Base-by-base conservation (phyloP, 192 early-diverging fungal species). In the Podila minutissima region DNA sequence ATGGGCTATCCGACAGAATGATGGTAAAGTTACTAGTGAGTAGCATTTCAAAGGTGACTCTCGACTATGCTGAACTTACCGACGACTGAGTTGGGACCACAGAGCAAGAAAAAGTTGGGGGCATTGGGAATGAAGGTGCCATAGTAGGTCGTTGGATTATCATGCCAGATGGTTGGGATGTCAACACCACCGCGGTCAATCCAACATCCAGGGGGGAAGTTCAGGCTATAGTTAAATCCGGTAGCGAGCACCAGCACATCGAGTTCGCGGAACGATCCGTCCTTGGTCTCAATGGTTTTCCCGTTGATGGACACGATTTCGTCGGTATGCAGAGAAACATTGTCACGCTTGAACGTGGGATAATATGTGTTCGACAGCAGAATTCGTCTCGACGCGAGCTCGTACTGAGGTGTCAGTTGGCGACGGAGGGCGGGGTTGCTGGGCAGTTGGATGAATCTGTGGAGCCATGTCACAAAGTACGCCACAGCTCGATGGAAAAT, bases 231-330 rank as follows among this genome's bases (percentile, higher is more conserved):
- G 24, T 73, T 49, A 65, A 83, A 88, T 12, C 86, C 88, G 58
- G 84, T 85, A 11, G 86, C 84, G 26, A 86, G 33, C 2, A 88
- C 64, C 41, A 86, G 37, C 1, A 88, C 62, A 81, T 87, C 84
- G 3, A 86, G 72, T 17, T 86, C 77, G 4, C 46, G 53, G n/a
- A 68, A 69, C 17, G 73, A 63, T 0, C 85, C 83, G 51, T 75
- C 71, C 10, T 59, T 65, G 24, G 85, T 83, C 41, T 74, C 63
- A 24, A 87, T 83, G 0, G 71, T 77, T 2, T 58, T 72, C 12
- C 71, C 84, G 17, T 84, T 55, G 12, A 84, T 58, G 2, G 72
- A 51, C 0, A 63, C 68, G 33, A 88, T 82, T 0, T 68, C 38
- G 12, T 72, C 63, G 17, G 59, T 59, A 31, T 86, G 71, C 2